A percentile compares a stretch with the other conserved stretches of the same genome.
Evolutionary conservation across 768 basidiomycete genomes (phyloP).

Genomic region (Hygrophoropsis aurantiaca): DNA sequence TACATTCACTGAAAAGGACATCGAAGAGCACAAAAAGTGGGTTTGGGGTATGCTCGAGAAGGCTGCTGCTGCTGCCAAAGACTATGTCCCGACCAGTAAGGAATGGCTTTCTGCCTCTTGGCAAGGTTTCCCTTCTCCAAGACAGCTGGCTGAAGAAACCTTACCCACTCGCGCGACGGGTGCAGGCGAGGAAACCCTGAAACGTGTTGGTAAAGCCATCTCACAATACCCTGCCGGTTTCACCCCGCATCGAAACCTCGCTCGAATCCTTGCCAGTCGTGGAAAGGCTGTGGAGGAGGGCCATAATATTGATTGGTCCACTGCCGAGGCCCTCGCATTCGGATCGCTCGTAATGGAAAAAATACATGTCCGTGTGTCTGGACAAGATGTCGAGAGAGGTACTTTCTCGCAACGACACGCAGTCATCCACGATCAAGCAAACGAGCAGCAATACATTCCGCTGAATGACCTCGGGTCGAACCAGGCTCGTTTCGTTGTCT

Average conservation of each 20-base stretch:
- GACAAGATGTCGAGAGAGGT: conserved; percentile 98
- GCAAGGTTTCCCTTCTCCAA: conserved; percentile 98
- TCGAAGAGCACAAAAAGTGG: conserved; percentile 99
- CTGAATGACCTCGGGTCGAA: conserved; percentile 83
- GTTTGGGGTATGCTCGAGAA: conserved; percentile 99
- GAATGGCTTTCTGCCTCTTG: conserved; percentile 98
- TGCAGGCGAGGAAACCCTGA: conserved; percentile 68
- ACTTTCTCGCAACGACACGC: conserved; percentile 99
- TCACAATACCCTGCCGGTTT: conserved; percentile 86
- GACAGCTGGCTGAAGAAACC: conserved; percentile 88
- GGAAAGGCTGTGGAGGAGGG: conserved; percentile 93
- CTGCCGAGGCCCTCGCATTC: conserved; percentile 96
- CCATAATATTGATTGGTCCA: conserved; percentile 94
- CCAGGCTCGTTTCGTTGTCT: conserved; percentile 92
- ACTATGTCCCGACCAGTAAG: conserved; percentile 91
- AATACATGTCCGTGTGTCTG: conserved; percentile 91
- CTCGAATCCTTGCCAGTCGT: conserved; percentile 83
- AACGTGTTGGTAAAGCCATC: conserved; percentile 83
- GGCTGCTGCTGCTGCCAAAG: conserved; percentile 89
- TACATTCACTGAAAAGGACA: conserved; percentile 93
- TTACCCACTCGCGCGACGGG: conserved; percentile 92
- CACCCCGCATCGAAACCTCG: conserved; percentile 87
- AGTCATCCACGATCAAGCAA: conserved; percentile 93
- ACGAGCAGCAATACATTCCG: conserved; percentile 87
- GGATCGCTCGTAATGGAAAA: conserved; percentile 92